Evolutionary conservation across 2,329 filamentous ascomycete species (phyloP), one percentile per base, ranked within the genome.

Genomic region (Ascochyta lentis): DNA sequence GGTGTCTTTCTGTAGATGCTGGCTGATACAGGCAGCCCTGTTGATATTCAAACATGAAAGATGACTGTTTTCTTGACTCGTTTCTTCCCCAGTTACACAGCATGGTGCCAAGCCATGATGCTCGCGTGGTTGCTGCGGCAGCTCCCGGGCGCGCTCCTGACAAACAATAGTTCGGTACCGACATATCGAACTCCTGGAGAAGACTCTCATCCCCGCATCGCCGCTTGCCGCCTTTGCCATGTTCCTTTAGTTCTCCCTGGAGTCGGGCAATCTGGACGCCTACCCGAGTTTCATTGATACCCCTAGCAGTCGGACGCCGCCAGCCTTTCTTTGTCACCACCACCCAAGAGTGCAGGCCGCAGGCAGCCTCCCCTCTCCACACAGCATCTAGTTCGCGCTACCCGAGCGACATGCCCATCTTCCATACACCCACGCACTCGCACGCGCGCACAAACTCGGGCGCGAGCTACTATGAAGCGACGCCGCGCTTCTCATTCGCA

Each of bases 331-430:
- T 27, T 50, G 27, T 61, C 58, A 59, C 59, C 43, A 50, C 45
- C 33, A 42, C 19, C 19, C 51, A 47, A 48, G 58, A 29, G 26
- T 49, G 43, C 43, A 49, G 58, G 58, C 59, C 59, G 56, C 59
- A 69, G 59, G 60, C 62, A 65, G 54, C 63, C 59, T 55, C 54
- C 29, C 49, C 44, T 41, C 59, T 64, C 58, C 60, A 58, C 60
- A 68, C 67, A 65, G 60, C 65, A 53, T 56, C 56, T 27, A 43
- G 60, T 51, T 54, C 60, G 52, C 68, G 49, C 54, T 54, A 59
- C 54, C 44, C 58, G 41, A 50, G 47, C 64, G 61, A 65, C 26
- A 74, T 74, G 71, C 72, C 70, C 33, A 62, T 66, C 15, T 52
- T 71, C 6, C 69, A 64, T 52, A 56, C 67, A 8, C 60, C 66